Evolutionary conservation across 140 eudicot species (phyloP).

Genomic region (Anethum foeniculum): DNA sequence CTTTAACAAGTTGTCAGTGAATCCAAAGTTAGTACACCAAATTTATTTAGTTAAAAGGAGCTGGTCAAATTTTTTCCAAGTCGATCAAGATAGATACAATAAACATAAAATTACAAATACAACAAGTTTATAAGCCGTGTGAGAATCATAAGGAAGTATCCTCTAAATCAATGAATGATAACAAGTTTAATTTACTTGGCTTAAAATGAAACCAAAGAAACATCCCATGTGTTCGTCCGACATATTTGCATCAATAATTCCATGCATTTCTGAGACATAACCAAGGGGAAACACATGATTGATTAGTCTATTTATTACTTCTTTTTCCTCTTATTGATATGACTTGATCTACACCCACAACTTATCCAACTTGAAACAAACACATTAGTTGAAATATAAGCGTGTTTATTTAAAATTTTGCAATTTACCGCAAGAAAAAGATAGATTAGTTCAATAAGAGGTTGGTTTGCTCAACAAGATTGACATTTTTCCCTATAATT

Average conservation of each 20-base stretch:
- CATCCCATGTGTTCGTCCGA: slow-evolving; percentile 27
- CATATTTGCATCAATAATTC: slow-evolving; percentile 19
- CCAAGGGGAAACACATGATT: slow-evolving; percentile 12
- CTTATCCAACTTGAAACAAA: not conserved
- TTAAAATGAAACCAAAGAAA: slow-evolving; percentile 3
- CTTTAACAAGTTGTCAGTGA: not conserved
- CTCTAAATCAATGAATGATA: not conserved
- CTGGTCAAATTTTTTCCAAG: not conserved
- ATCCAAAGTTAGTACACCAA: not conserved
- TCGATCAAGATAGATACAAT: not conserved
- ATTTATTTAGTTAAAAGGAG: not conserved
- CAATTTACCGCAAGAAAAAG: not conserved
- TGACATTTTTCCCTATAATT: no score
- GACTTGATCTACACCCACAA: not conserved
- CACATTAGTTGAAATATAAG: not conserved
- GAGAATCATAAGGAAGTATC: slow-evolving; percentile 1
- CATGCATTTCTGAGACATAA: slow-evolving; percentile 12
- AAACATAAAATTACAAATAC: not conserved
- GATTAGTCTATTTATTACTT: not conserved
- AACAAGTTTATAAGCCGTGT: not conserved
- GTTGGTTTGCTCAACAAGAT: no score
- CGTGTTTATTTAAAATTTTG: not conserved
- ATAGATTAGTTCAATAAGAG: not conserved
- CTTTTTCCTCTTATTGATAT: not conserved
- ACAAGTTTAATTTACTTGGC: not conserved